Base-by-base conservation (phyloP, 768 basidiomycete genomes). In the Floccularia luteovirens region DNA sequence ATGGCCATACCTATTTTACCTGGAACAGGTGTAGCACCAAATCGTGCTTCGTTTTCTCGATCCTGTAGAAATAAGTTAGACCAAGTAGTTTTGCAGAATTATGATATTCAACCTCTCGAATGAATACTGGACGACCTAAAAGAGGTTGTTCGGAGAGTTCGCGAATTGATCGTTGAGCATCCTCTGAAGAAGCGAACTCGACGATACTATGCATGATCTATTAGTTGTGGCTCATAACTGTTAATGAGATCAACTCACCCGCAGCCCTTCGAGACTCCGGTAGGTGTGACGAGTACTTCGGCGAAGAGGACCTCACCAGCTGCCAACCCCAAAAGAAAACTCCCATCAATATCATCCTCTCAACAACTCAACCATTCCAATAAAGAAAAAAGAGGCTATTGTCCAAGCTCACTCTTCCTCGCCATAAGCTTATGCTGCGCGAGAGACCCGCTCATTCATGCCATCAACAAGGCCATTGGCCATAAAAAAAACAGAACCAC, bases 261-360 rank as follows among this genome's bases (percentile, higher is more conserved):
- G 82, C 94, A 99, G 60, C 94, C 94, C 63, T 99, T 99, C 19
- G 93, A 97, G 40, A 94, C 79, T 22, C 94, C 94, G 16, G 88
- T 93, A 12, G 94, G 94, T 4, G 96, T 96, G 52, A 92, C 72
- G 56, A 99, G 80, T 53, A 99, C 91, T 82, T 99, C 94, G 77
- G 94, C 89, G 80, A 99, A 99, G 64, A 94, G 83, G 60, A 97
- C 93, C 75, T 93, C 92, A 75, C 94, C 94, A 81, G 90, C 94
- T 94, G 82, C 78, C 75, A 74, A 80, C 70, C 81, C 80, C 79
- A 72, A 81, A 76, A 79, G 72, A 77, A 86, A 83, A 75, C 81
- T 82, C 82, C 84, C 82, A 86, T 88, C 82, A 89, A 89, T 86
- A 82, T 85, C n/a, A n/a, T n/a, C 83, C 82, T 83, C 81, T 76